Base-by-base conservation (phyloP, 441 rosid genomes). In the Gossypium davidsonii region DNA sequence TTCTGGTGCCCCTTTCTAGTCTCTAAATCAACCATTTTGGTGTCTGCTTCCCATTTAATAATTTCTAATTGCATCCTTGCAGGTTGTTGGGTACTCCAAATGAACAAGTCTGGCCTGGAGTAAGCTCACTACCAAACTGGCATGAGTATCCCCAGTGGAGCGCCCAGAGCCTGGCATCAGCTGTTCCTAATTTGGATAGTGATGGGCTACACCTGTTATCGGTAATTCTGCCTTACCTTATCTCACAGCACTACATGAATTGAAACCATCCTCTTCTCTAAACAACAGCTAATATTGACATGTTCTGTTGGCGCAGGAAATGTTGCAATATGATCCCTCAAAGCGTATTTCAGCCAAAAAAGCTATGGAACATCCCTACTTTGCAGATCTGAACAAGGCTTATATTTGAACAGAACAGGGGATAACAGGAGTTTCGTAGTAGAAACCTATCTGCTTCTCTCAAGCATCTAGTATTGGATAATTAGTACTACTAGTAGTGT, bases 101-200 rank as follows among this genome's bases (percentile, higher is more conserved):
- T 80, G 98, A 93, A 77, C 34, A 81, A 74, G 72, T 89, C 71
- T 96, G 99, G 99, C 97, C 99, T 0, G 99, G 97, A 70, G 97
- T 96, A 18, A 87, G 94, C 85, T 80, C 79, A 51, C 85, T 91
- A 77, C 78, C 85, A 85, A 88, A 93, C 85, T 96, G 99, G 99
- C 99, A 95, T 48, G 99, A 90, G 79, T 95, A 95, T 79, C 98
- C 99, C 3, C 95, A 91, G 49, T 95, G 99, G 98, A 93, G 79
- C 51, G 87, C 94, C 5, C 89, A 89, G 74, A 82, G 76, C 63
- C 81, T 95, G 70, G 81, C 91, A 37, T 53, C 91, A 3, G 87
- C 87, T 37, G 90, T 95, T 53, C 90, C 93, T 48, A 79, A 82
- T 59, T 80, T 95, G 67, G 95, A 95, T 21, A 73, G 77, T 17